These are phyloP conservation scores for Nakaseomyces bracarensis DNA, from an alignment of 1,139 yeast species.

Conservation along the genomic window DNA sequence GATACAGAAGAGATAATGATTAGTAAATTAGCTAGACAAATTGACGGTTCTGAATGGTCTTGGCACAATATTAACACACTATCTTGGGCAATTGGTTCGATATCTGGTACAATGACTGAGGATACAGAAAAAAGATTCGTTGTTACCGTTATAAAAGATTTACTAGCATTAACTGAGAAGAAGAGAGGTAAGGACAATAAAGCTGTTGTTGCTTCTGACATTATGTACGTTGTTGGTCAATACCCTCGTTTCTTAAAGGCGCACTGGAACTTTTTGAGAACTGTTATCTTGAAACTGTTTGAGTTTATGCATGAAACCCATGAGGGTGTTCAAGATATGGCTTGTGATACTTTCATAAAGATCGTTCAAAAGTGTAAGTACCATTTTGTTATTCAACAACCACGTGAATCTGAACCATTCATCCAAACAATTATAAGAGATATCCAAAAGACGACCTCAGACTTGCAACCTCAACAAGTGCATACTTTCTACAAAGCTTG, in stretches of 20 bases:
- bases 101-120: conserved; percentile 97
- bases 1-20: conserved; percentile 94
- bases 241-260: conserved; percentile 95
- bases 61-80: conserved; percentile 96
- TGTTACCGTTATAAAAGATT: conserved; percentile 85
- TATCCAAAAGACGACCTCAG: conserved; percentile 80
- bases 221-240: conserved; percentile 98
- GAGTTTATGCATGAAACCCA: conserved; percentile 99
- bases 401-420: conserved; percentile 84
- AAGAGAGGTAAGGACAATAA: conserved; percentile 96
- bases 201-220: conserved; percentile 97
- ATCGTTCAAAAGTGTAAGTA: conserved; percentile 91
- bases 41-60: conserved; percentile 97
- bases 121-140: conserved; percentile 93
- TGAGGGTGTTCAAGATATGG: conserved; percentile 99
- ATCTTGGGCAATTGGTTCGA: conserved; percentile 99
- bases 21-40: conserved; percentile 81
- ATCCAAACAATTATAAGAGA: conserved; percentile 81
- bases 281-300: conserved; percentile 89
- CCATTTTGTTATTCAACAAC: conserved; percentile 85
- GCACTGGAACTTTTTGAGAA: conserved; percentile 94
- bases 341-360: conserved; percentile 96
- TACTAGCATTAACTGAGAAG: conserved; percentile 85
- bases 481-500: conserved; percentile 98
- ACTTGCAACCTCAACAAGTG: conserved; percentile 92